Evolutionary conservation across 192 early-diverging fungal genomes (phyloP).

Genomic region (Coemansia sp.): DNA sequence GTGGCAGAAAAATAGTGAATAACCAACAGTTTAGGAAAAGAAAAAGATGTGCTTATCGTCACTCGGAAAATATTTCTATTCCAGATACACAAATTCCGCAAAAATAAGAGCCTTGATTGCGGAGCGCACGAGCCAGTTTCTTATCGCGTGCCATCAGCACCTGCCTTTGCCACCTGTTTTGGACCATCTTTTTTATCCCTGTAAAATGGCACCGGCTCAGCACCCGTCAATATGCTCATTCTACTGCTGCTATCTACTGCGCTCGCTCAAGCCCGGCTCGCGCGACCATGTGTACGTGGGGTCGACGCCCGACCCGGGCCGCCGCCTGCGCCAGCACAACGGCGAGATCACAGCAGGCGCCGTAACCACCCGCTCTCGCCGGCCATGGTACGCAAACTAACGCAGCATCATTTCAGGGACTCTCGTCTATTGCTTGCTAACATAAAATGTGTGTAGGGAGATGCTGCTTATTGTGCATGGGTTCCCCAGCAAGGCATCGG

Average conservation of each 20-base stretch:
- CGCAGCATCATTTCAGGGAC: background rate
- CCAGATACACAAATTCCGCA: background rate
- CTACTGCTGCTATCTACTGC: slow-evolving; percentile 55
- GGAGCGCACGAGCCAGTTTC: slow-evolving; percentile 10
- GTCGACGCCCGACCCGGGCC: slow-evolving; percentile 49
- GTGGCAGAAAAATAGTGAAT: slow-evolving; percentile 7
- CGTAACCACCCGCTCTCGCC: slow-evolving; percentile 20
- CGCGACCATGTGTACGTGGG: slow-evolving; percentile 41
- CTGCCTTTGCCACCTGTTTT: background rate
- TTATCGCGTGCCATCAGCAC: slow-evolving; percentile 4
- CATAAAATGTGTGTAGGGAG: slow-evolving; percentile 22
- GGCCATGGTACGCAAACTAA: slow-evolving; percentile 38
- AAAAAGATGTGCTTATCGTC: slow-evolving; percentile 4
- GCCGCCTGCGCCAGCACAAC: slow-evolving; percentile 53
- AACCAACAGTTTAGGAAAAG: slow-evolving; percentile 3
- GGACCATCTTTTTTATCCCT: background rate
- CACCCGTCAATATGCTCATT: slow-evolving; percentile 12
- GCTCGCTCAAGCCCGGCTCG: slow-evolving; percentile 43
- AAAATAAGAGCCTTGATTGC: background rate
- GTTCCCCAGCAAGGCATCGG: slow-evolving; percentile 44
- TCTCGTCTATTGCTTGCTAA: background rate
- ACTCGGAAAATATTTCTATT: slow-evolving; percentile 20
- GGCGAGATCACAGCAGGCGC: slow-evolving; percentile 52
- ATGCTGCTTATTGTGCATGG: slow-evolving; percentile 49
- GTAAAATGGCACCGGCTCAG: background rate